Conservation (phyloP, 2,329 filamentous ascomycete genomes). For the Iodosphaeria phyllophila region DNA sequence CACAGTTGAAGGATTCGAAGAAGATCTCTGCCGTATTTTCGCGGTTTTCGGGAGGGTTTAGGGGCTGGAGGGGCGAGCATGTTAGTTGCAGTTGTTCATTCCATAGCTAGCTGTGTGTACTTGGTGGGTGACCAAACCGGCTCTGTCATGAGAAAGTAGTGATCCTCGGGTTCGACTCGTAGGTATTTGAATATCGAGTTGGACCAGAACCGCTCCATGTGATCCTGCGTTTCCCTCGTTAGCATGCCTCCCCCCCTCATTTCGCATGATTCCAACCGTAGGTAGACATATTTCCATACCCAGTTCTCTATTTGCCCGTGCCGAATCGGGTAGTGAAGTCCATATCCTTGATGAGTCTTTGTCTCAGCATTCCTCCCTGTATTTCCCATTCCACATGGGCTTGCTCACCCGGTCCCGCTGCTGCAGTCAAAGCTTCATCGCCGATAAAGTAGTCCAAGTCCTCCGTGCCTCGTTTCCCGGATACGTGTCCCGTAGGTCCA, state of each 20-base stretch:
- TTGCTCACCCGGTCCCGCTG: slow-evolving; percentile 56
- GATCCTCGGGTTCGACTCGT: slow-evolving; percentile 92
- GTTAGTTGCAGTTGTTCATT: slow-evolving; percentile 3
- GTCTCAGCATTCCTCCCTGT: slow-evolving; percentile 3
- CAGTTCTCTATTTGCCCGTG: slow-evolving; percentile 99
- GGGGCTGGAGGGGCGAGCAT: slow-evolving; percentile 37
- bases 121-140: slow-evolving; percentile 40
- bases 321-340: slow-evolving; percentile 90
- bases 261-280: neutral
- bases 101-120: neutral
- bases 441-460: slow-evolving; percentile 98
- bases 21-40: slow-evolving; percentile 99
- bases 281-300: slow-evolving; percentile 36
- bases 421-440: slow-evolving; percentile 77
- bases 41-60: slow-evolving; percentile 96
- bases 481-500: slow-evolving; percentile 65
- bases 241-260: slow-evolving; percentile 5
- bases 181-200: slow-evolving; percentile 99
- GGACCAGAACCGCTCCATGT: slow-evolving; percentile 99
- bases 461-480: slow-evolving; percentile 85
- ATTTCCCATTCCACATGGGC: slow-evolving; percentile 1
- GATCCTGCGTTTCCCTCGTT: slow-evolving; percentile 41
- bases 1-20: slow-evolving; percentile 99
- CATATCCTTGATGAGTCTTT: slow-evolving; percentile 46
- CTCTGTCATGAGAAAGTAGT: slow-evolving; percentile 95